phyloP scores from a whole-genome alignment of 1,284 basidiomycete genomes.

The Chalciporus piperatoides region DNA sequence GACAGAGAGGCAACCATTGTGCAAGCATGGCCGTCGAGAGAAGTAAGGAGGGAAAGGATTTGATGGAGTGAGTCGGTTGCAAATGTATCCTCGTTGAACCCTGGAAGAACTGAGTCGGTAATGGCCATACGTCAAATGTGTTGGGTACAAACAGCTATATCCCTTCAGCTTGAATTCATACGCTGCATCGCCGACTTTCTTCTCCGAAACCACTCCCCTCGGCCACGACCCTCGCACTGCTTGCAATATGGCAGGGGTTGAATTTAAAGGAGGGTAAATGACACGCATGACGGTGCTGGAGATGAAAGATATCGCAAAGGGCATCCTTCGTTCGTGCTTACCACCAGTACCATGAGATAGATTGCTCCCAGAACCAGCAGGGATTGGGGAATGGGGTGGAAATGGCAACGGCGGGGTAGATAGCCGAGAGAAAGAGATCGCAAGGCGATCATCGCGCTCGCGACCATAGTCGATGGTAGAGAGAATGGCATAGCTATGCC shows the following conservation, averaged over 20 bases:
- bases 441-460: conserved; percentile 67
- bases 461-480: conserved; percentile 74
- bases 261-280: conserved; percentile 65
- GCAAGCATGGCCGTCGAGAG: conserved; percentile 66
- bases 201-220: conserved; percentile 70
- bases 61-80: conserved; percentile 73
- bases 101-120: conserved; percentile 36
- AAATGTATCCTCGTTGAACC: conserved; percentile 76
- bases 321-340: conserved; percentile 39
- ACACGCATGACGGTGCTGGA: conserved; percentile 67
- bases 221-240: conserved; percentile 77
- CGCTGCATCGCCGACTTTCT: conserved; percentile 64
- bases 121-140: conserved; percentile 10
- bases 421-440: conserved; percentile 62
- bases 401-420: conserved; percentile 26
- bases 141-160: conserved; percentile 58
- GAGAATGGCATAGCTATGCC: conserved; percentile 59
- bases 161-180: conserved; percentile 80
- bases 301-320: conserved; percentile 72
- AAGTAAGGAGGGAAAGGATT: conserved; percentile 61
- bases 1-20: conserved; percentile 65
- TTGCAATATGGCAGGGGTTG: conserved; percentile 73
- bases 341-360: conserved; percentile 35
- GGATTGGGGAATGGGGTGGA: conserved; percentile 34
- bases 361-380: conserved; percentile 37